Evolutionary conservation across 768 basidiomycete genomes (phyloP), one percentile per base, ranked within the genome.

Genomic region (Macrocybe gigantea): DNA sequence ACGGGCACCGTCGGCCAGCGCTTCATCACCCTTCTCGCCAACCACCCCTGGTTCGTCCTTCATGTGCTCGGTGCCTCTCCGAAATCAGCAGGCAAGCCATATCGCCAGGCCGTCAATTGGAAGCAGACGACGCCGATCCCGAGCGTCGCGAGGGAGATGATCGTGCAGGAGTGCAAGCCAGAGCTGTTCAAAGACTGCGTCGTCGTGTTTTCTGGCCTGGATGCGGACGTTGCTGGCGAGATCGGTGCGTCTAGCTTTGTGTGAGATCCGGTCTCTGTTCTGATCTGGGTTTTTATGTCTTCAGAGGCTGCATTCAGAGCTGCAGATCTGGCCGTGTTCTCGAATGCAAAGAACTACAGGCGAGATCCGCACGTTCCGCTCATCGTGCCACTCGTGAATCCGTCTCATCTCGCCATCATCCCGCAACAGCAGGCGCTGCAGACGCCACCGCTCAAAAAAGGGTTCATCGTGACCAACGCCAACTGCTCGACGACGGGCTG

Each of bases 391-490:
- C 84, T 96, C 56, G 94, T 95, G 56, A 99, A 99, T 70, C 74
- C 90, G 1, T 72, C 72, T 3, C 96, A 99, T 64, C 69, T 97
- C 30, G 70, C 80, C 54, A 88, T 98, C 56, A 73, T 99, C 58
- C 74, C 78, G 0, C 87, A 93, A 58, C 96, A 99, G 66, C 89
- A 73, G 44, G 56, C 80, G 2, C 69, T 79, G 11, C 85, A 88
- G 55, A 66, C 73, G 2, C 87, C 82, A 13, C 80, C 80, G 0
- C 77, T 87, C 33, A 78, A 77, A 59, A 82, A 80, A 54, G 96
- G 96, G 3, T 98, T 92, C 73, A 94, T 99, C 64, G 85, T 99
- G 52, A 94, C 93, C 49, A 99, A 99, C 64, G 96, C 96, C 56
- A 99, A 98, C 70, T 98, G 96, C 70, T 87, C 91, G 15, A 97